Percentiles rank a stretch among this genome's conserved stretches.
These are phyloP conservation scores for Jatropha podagrica DNA, from an alignment of 441 rosid species.

Conservation along the genomic window DNA sequence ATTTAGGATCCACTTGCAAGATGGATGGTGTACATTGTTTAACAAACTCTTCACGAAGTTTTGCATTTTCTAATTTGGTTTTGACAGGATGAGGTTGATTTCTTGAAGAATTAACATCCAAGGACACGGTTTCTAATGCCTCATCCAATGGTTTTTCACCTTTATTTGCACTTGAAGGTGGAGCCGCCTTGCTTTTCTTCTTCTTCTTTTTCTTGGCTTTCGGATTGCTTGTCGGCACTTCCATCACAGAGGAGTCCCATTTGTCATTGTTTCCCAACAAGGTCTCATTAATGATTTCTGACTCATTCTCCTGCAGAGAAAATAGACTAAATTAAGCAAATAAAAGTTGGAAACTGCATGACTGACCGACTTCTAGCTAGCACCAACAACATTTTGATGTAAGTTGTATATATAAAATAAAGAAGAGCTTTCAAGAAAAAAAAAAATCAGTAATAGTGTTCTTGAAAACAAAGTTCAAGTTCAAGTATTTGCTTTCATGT, in stretches of 20 bases:
- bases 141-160: slow-evolving; percentile 41
- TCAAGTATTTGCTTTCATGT: neutral
- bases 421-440: neutral
- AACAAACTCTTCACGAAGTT: slow-evolving; percentile 20
- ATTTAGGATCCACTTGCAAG: slow-evolving; percentile 69
- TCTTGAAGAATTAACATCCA: slow-evolving; percentile 36
- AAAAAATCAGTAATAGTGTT: neutral
- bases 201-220: slow-evolving; percentile 83
- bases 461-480: neutral
- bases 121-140: slow-evolving; percentile 43
- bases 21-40: slow-evolving; percentile 35
- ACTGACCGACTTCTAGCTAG: neutral
- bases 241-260: slow-evolving; percentile 21
- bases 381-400: slow-evolving; percentile 6
- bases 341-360: neutral
- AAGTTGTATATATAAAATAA: neutral
- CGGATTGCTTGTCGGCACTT: slow-evolving; percentile 36
- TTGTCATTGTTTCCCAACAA: slow-evolving; percentile 24
- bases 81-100: slow-evolving; percentile 28
- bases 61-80: slow-evolving; percentile 31
- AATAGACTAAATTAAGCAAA: slow-evolving; percentile 19
- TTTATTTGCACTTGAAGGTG: slow-evolving; percentile 34
- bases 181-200: slow-evolving; percentile 63
- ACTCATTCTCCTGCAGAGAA: slow-evolving; percentile 38
- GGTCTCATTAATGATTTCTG: slow-evolving; percentile 35